Base-by-base conservation (phyloP, 208 protist species). In the Vickermania ingenoplastis region DNA sequence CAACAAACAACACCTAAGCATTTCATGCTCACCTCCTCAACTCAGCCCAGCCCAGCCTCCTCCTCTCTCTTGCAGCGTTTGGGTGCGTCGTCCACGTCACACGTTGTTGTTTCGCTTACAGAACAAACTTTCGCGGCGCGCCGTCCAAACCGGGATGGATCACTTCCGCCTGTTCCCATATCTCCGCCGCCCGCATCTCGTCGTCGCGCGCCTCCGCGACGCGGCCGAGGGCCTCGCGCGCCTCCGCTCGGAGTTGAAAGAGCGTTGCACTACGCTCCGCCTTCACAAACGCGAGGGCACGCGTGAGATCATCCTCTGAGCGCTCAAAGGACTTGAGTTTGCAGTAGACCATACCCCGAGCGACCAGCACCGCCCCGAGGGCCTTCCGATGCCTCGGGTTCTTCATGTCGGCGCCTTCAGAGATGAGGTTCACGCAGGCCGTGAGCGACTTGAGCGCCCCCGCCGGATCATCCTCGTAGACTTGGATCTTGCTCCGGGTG, bases 141-240 rank as follows among this genome's bases (percentile, higher is more conserved):
- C 79, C 83, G n/a, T 75, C 69, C 79, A 94, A 84, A 53, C 81
- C 83, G 0, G 78, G 71, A n/a, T 63, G 31, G 52, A 94, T 84
- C 22, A 89, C 79, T 63, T 94, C 87, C 21, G 81, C 83, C 66
- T 87, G 77, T 58, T 94, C 87, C 83, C 87, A 94, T 59, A 94
- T 91, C 59, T 91, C 79, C 29, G 83, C 87, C 23, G 87, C 87
- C 22, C 77, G 52, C 67, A 89, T 76, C 59, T 94, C 87, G 51
- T 94, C 87, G 2, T 65, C 74, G 36, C 87, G 74, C n/a, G 87
- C 83, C 27, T 89, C 87, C 29, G 89, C 83, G 52, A 94, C 87
- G 58, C 77, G 70, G 11, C 87, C 87, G 27, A 91, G 74, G 0
- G 76, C 81, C 61, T 94, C 87, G 11, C 78, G 76, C 23, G 83